Conservation (phyloP, 2,329 filamentous ascomycete species). For the Venturia asperata region DNA sequence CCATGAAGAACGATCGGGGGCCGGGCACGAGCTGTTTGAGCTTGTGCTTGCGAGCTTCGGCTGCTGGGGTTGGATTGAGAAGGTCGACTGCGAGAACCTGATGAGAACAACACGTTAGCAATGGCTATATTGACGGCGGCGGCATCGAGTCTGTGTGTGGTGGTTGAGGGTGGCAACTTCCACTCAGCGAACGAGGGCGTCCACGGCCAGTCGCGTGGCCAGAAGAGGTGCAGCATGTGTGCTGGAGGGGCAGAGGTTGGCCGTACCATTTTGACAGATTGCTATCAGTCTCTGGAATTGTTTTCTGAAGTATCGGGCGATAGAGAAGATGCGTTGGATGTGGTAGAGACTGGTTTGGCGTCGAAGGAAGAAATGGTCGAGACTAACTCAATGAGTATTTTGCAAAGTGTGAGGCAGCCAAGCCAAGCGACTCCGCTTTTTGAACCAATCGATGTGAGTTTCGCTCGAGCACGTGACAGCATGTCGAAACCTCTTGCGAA, state of each 20-base stretch:
- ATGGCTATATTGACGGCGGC: neutral
- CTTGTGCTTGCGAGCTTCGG: slow-evolving; percentile 99
- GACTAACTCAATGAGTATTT: too few species aligned
- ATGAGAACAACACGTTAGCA: slow-evolving; percentile 23
- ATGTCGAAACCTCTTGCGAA: too few species aligned
- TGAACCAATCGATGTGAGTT: neutral
- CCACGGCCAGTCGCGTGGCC: slow-evolving; percentile 1
- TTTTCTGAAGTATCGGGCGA: slow-evolving; percentile 2
- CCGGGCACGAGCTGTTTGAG: slow-evolving; percentile 97
- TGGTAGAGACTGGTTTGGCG: neutral
- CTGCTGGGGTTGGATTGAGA: slow-evolving; percentile 94
- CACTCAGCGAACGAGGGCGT: neutral
- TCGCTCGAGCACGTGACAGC: neutral
- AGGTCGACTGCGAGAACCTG: slow-evolving; percentile 99
- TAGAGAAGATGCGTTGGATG: neutral
- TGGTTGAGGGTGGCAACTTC: neutral
- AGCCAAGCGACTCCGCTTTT: neutral
- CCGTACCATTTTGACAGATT: slow-evolving; percentile 2
- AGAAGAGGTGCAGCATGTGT: neutral
- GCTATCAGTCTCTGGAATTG: slow-evolving; percentile 8
- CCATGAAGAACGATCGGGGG: slow-evolving; percentile 99
- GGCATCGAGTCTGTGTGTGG: neutral
- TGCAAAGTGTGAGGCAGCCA: too few species aligned
- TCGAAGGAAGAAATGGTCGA: neutral
- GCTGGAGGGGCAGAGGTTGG: neutral